Percentiles rank a stretch among this genome's conserved stretches.
Evolutionary conservation across 345 rosid species (phyloP).

Genomic region (Pugionium cornutum): DNA sequence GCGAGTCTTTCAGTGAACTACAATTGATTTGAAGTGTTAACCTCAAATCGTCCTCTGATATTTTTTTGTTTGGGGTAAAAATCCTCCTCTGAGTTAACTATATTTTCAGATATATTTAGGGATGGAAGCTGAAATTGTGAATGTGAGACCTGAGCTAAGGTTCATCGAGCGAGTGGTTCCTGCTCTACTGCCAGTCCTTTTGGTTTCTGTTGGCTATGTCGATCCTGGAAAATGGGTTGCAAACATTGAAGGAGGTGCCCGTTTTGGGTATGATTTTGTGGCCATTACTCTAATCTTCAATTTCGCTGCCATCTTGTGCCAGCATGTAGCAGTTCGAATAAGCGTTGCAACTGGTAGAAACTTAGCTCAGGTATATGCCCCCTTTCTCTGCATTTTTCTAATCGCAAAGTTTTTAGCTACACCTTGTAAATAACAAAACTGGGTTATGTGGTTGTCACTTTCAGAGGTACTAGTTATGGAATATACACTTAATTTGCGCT

Average conservation of each 20-base stretch:
- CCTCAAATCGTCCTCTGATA: not conserved
- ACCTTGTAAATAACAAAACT: not conserved
- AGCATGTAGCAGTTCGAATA: conserved; percentile 75
- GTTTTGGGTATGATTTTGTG: conserved; percentile 75
- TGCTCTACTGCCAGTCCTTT: conserved; percentile 63
- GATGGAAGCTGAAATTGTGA: conserved; percentile 69
- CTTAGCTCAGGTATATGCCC: conserved; percentile 74
- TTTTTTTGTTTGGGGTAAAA: too few relatives aligned
- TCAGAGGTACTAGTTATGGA: conserved; percentile 1
- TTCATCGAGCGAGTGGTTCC: conserved; percentile 62
- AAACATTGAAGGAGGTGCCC: conserved; percentile 88
- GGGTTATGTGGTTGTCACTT: conserved; percentile 21
- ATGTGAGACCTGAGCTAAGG: conserved; percentile 43
- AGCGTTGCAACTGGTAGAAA: conserved; percentile 77
- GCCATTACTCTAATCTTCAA: conserved; percentile 67
- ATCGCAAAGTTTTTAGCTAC: not conserved
- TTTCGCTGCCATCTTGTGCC: conserved; percentile 84
- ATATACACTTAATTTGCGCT: not conserved
- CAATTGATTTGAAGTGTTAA: conserved; percentile 29
- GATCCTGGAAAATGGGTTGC: conserved; percentile 98
- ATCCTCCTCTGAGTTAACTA: not conserved
- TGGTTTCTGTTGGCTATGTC: conserved; percentile 79
- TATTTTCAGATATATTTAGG: conserved; percentile 32
- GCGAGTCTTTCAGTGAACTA: conserved; percentile 31
- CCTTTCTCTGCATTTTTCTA: conserved; percentile 3